Conservation (phyloP, 2,329 filamentous ascomycete genomes). For the Penicillium sp. region DNA sequence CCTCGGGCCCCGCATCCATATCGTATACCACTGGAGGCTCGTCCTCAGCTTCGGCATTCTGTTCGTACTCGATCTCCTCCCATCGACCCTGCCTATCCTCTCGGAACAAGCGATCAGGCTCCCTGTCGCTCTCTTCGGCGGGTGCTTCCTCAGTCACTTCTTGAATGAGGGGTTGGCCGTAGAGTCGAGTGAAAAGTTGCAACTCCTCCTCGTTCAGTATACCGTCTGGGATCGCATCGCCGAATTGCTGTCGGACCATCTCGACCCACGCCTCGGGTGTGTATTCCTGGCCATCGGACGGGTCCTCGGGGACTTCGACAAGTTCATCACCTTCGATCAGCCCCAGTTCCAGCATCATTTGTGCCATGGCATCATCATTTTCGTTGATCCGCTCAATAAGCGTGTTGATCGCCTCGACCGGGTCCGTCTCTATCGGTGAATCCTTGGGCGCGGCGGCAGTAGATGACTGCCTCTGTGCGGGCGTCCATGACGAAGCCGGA, state of each 20-base stretch:
- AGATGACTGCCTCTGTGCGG: conserved; percentile 20
- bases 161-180: conserved; percentile 60
- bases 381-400: conserved; percentile 35
- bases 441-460: conserved; percentile 14
- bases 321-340: conserved; percentile 26
- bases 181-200: conserved; percentile 69
- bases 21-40: conserved; percentile 26
- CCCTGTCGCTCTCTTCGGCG: conserved; percentile 27
- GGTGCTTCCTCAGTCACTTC: conserved; percentile 21
- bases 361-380: conserved; percentile 30
- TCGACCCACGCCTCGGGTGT: conserved; percentile 49
- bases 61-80: conserved; percentile 30
- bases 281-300: conserved; percentile 29
- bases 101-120: conserved; percentile 32
- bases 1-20: conserved; percentile 22
- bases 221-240: conserved; percentile 67
- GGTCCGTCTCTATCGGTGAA: conserved; percentile 15
- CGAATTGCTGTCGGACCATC: conserved; percentile 66
- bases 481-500: conserved; percentile 4
- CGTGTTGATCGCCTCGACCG: conserved; percentile 27
- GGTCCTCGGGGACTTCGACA: conserved; percentile 24
- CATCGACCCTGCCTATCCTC: conserved; percentile 34
- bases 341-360: conserved; percentile 32
- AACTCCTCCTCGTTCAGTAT: conserved; percentile 67
- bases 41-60: conserved; percentile 12